These are phyloP conservation scores for Aspergillus aculeatus DNA, from an alignment of 2,329 filamentous ascomycete species.

Conservation along the genomic window DNA sequence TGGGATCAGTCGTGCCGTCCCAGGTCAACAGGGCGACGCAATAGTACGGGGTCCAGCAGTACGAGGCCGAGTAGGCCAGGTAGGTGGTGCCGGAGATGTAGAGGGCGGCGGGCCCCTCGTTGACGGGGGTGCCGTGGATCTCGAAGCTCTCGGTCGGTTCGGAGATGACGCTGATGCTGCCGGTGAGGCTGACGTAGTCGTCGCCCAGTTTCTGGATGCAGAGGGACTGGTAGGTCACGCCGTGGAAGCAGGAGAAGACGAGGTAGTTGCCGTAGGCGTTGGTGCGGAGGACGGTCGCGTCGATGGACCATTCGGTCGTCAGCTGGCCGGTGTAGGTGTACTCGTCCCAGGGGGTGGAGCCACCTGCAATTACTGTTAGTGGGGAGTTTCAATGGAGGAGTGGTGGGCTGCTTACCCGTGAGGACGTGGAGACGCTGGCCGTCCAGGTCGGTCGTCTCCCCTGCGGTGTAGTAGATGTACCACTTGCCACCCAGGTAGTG, in stretches of 20 bases:
- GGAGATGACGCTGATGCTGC: slow-evolving; percentile 51
- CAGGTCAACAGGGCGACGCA: slow-evolving; percentile 55
- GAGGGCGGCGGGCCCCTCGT: slow-evolving; percentile 56
- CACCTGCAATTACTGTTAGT: slow-evolving; percentile 34
- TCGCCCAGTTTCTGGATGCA: slow-evolving; percentile 14
- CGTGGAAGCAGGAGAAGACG: slow-evolving; percentile 53
- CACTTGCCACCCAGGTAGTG: slow-evolving; percentile 50
- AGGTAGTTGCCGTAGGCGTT: slow-evolving; percentile 52
- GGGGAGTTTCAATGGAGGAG: too few relatives aligned
- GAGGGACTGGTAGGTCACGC: slow-evolving; percentile 26
- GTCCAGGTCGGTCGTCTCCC: slow-evolving; percentile 46
- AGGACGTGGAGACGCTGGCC: slow-evolving; percentile 54
- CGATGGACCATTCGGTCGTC: slow-evolving; percentile 53
- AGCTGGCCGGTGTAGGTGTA: slow-evolving; percentile 53
- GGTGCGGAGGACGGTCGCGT: slow-evolving; percentile 54
- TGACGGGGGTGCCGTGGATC: slow-evolving; percentile 50
- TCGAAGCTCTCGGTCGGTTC: slow-evolving; percentile 55
- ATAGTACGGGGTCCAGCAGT: slow-evolving; percentile 58
- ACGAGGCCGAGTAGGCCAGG: slow-evolving; percentile 55
- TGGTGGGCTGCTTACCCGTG: slow-evolving; percentile 38
- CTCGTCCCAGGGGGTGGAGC: slow-evolving; percentile 52
- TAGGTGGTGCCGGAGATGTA: slow-evolving; percentile 56
- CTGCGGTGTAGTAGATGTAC: slow-evolving; percentile 60
- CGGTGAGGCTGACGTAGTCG: slow-evolving; percentile 31
- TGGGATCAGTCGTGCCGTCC: slow-evolving; percentile 52